Base-by-base conservation (phyloP, 805 yeast genomes). In the Zygoascus tannicola region DNA sequence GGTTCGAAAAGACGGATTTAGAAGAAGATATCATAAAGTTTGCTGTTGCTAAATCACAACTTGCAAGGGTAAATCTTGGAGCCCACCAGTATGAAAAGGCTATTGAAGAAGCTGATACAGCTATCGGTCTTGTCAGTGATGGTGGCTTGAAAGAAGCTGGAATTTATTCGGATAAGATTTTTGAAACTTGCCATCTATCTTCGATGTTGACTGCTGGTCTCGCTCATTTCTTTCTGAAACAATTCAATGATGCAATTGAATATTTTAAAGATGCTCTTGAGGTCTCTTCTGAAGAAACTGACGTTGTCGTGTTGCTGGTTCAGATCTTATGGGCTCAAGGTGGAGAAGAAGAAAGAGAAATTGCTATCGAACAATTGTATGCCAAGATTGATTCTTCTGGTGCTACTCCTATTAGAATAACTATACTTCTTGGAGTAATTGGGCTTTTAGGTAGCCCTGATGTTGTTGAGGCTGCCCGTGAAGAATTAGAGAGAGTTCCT, bases 281-380 rank as follows among this genome's bases (percentile, higher is more conserved):
- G 21, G 55, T 62, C 1, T 71, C 80, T 20, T 73, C 75, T 4
- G 78, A 75, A 40, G 76, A 82, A 3, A 77, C 74, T 50, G 73
- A 80, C 48, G 70, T 86, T n/a, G 78, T 85, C 14, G 75, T 81
- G 4, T 63, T 90, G 22, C 71, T 85, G 18, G 76, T 92, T 0
- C 94, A 87, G 56, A 81, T 88, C 0, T 67, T 92, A 40, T 82
- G 81, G 65, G 85, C 85, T 2, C 75, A 75, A 45, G 82, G 78
- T n/a, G 74, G 78, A 0, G 77, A 74, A n/a, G 92, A 83, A 4
- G 78, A 92, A 1, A 80, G 77, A 46, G 81, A 78, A 50, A 88
- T 87, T 1, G 95, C 97, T 0, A 56, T 84, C 38, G 95, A 87
- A 53, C 95, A 86, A 59, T 63, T 90, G 36, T 81, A 83, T 52